Percentiles rank a stretch among this genome's conserved stretches.
These are phyloP conservation scores for Pseudonitzschia multistriata DNA, from an alignment of 108 stramenopile genomes.

Conservation along the genomic window DNA sequence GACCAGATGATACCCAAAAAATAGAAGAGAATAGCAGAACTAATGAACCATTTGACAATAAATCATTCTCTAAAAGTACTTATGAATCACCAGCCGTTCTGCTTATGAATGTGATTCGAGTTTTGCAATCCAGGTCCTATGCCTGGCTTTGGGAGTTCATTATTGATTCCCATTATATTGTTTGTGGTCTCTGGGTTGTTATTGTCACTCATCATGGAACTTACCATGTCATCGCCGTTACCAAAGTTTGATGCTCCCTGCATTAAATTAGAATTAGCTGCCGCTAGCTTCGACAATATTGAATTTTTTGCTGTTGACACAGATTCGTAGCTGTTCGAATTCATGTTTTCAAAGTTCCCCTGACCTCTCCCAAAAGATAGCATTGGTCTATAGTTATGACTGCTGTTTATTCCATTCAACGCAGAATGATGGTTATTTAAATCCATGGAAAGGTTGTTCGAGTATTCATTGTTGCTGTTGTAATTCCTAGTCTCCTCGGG, in stretches of 20 bases:
- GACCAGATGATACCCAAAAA: too few species aligned
- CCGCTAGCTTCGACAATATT: background rate
- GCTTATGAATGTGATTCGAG: too few species aligned
- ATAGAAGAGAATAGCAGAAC: too few species aligned
- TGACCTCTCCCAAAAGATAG: background rate
- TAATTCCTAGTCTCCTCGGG: background rate
- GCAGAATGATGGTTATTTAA: background rate
- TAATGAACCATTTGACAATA: too few species aligned
- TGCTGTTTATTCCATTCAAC: background rate
- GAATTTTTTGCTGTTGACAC: background rate
- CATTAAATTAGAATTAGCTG: background rate
- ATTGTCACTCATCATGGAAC: background rate
- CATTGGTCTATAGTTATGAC: background rate
- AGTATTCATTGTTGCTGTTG: background rate
- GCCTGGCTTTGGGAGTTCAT: background rate
- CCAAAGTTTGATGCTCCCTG: slow-evolving; percentile 3
- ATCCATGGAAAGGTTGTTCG: background rate
- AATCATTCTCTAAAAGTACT: too few species aligned
- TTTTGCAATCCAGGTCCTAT: too few species aligned
- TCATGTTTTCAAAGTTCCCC: background rate
- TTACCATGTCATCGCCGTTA: background rate
- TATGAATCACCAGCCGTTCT: too few species aligned
- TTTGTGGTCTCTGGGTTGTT: background rate
- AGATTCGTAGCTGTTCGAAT: background rate
- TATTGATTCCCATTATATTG: background rate